A percentile compares a stretch with the other conserved stretches of the same genome.
These are phyloP conservation scores for Mitragyna speciosa DNA, from an alignment of 257 asterid genomes.

Conservation along the genomic window DNA sequence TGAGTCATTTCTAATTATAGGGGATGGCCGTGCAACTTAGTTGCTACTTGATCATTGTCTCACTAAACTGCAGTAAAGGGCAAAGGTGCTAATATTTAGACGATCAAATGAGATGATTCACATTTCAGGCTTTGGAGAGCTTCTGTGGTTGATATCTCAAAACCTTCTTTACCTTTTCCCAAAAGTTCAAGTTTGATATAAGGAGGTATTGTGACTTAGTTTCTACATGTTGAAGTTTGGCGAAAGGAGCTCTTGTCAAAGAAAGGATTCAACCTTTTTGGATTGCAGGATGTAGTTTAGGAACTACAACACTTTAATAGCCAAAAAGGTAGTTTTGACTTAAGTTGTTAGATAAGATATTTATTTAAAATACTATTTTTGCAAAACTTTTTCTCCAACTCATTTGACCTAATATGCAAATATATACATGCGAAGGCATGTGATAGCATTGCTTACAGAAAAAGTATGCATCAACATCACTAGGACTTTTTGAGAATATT, in stretches of 20 bases:
- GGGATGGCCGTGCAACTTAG: not conserved
- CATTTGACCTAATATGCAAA: not conserved
- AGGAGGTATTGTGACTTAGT: not conserved
- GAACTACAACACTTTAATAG: not conserved
- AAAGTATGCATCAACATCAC: too few species aligned
- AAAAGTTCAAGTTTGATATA: not conserved
- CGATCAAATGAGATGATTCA: not conserved
- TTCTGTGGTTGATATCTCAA: not conserved
- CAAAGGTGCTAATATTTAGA: not conserved
- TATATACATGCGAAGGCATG: not conserved
- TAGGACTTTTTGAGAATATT: too few species aligned
- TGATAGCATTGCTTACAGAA: too few species aligned
- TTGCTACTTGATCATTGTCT: not conserved
- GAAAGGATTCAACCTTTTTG: not conserved
- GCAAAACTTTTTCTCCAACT: not conserved
- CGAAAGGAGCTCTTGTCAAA: not conserved
- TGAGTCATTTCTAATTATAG: not conserved
- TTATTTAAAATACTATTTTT: not conserved
- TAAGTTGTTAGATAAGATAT: not conserved
- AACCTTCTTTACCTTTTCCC: too few species aligned
- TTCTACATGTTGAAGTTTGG: not conserved
- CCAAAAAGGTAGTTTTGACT: not conserved
- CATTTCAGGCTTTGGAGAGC: not conserved
- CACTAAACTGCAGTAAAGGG: not conserved
- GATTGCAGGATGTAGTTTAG: not conserved